Evolutionary conservation across 495 filamentous ascomycete genomes (phyloP), one percentile per base, ranked within the genome.

Genomic region (Bacidia rubella): DNA sequence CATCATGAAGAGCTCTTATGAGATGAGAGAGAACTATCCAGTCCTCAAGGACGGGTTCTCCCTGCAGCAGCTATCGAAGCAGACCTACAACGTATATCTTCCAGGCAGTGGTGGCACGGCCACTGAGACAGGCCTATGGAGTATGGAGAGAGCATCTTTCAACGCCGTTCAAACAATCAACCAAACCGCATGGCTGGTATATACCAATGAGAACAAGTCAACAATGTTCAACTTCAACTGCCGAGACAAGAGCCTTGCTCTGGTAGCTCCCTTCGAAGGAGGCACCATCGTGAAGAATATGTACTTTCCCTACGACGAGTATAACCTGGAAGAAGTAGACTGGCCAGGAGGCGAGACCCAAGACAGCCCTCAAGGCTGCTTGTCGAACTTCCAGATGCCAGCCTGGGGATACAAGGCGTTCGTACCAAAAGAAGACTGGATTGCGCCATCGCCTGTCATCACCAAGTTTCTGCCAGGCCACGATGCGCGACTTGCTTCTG

Each of bases 91-190:
- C 5, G 59, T 78, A 15, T 65, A 70, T 11, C 70, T 78, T 0
- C 70, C 72, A 11, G 80, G 79, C 19, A 82, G 76, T 23, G 64
- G 69, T 21, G 70, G 66, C 0, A 67, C 74, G 0, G 66, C 70
- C 0, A 84, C 83, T 4, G 79, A 83, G 56, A 76, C 73, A 9
- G 83, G 83, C 11, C 71, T 87, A 59, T 87, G 80, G 80, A 82
- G 80, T 52, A 71, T 82, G 27, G 53, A 75, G 29, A 72, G 83
- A 17, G 74, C 71, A 15, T 62, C 66, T 20, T 74, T 73, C 45
- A 63, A 66, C 0, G 65, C 57, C 19, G 57, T 75, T 11, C 82
- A 86, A 59, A 59, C 54, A 5, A 70, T 72, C 4, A 79, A 82
- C 26, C 71, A 77, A 49, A 68, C 72, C 0, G 70, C 85, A 3